Conservation (phyloP, 192 early-diverging fungal species). For the Pilobolus umbonatus region DNA sequence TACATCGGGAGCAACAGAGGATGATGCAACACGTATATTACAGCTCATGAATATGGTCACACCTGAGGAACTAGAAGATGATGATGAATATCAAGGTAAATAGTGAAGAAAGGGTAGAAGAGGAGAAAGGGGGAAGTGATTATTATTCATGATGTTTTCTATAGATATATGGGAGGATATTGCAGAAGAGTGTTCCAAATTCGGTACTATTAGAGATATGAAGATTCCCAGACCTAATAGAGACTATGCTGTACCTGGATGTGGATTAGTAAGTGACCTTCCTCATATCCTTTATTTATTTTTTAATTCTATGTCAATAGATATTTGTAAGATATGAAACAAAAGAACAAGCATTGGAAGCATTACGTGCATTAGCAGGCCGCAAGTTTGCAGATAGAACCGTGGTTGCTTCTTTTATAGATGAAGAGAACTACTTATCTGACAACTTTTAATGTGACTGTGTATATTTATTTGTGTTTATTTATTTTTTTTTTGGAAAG, state of each 20-base stretch:
- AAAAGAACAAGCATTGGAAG: conserved; percentile 55
- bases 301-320: conserved; percentile 35
- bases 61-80: conserved; percentile 75
- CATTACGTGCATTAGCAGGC: conserved; percentile 81
- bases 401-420: conserved; percentile 81
- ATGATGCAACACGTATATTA: conserved; percentile 74
- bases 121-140: background rate
- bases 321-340: conserved; percentile 79
- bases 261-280: conserved; percentile 70
- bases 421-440: conserved; percentile 64
- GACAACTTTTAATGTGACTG: conserved; percentile 50
- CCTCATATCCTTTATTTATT: background rate
- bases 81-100: conserved; percentile 79
- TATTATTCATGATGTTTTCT: background rate
- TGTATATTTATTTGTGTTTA: background rate
- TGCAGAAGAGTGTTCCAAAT: conserved; percentile 82
- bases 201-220: conserved; percentile 74
- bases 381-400: conserved; percentile 92
- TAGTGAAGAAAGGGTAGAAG: background rate
- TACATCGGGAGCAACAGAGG: conserved; percentile 43
- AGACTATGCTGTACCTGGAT: conserved; percentile 53
- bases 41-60: conserved; percentile 96
- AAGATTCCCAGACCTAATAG: conserved; percentile 76
- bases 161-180: conserved; percentile 89
- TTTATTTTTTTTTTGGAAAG: background rate